Percentiles rank a stretch among this genome's conserved stretches.
Evolutionary conservation across 2,329 filamentous ascomycete genomes (phyloP).

Genomic region (Penicillium sp.): DNA sequence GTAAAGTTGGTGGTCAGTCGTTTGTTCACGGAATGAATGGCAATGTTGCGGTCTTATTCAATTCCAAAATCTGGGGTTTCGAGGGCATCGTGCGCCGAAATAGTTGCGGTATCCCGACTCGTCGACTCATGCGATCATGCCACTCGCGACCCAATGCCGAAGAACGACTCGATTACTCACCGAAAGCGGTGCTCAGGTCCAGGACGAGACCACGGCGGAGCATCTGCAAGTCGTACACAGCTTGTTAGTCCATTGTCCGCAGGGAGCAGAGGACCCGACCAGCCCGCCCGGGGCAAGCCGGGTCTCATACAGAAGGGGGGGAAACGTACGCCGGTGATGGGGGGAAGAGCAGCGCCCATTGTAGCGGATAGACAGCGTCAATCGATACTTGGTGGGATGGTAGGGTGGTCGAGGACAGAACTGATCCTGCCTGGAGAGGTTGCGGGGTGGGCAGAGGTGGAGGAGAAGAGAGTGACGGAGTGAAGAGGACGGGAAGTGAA

Average conservation of each 20-base stretch:
- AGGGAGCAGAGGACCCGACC: slow-evolving; percentile 7
- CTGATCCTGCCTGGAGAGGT: slow-evolving; percentile 26
- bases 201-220: slow-evolving; percentile 67
- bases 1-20: slow-evolving; percentile 19
- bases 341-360: slow-evolving; percentile 48
- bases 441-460: slow-evolving; percentile 25
- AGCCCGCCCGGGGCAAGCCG: slow-evolving; percentile 22
- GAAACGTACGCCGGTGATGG: slow-evolving; percentile 51
- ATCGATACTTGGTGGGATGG: slow-evolving; percentile 12
- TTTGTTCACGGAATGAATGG: background rate
- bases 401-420: slow-evolving; percentile 20
- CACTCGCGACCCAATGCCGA: slow-evolving; percentile 10
- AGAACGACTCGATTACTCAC: slow-evolving; percentile 48
- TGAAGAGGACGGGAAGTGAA: slow-evolving; percentile 32
- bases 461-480: slow-evolving; percentile 24
- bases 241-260: slow-evolving; percentile 20
- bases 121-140: slow-evolving; percentile 19
- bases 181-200: slow-evolving; percentile 66
- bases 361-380: slow-evolving; percentile 26
- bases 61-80: background rate
- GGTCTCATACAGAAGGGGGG: slow-evolving; percentile 20
- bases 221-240: slow-evolving; percentile 51
- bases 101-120: background rate
- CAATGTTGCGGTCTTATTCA: background rate
- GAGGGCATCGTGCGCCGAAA: background rate